Conservation (phyloP, 768 basidiomycete species). For the Tephrocybe sp. region DNA sequence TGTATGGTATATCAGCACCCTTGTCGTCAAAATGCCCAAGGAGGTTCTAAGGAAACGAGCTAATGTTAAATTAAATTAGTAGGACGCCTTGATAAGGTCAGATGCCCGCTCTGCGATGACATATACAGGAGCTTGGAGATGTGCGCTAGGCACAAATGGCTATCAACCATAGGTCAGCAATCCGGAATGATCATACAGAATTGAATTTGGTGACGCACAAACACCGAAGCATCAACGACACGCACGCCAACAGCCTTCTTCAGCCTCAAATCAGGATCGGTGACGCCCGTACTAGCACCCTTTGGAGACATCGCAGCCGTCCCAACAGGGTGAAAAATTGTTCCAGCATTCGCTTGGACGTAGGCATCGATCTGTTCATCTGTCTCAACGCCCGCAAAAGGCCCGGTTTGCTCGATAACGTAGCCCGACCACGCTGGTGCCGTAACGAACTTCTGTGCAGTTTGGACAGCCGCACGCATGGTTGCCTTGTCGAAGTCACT, state of each 20-base stretch:
- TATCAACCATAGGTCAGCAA: not conserved
- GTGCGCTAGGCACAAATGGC: slow-evolving; percentile 13
- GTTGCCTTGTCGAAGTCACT: slow-evolving; percentile 19
- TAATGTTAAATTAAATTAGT: not conserved
- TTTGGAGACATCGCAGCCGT: slow-evolving; percentile 25
- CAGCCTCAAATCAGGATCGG: slow-evolving; percentile 28
- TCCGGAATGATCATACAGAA: not conserved
- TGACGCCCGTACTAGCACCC: slow-evolving; percentile 23
- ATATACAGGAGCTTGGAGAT: slow-evolving; percentile 15
- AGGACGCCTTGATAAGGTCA: slow-evolving; percentile 13
- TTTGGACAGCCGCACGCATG: slow-evolving; percentile 20
- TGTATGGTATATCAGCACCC: no score
- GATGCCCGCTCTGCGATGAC: slow-evolving; percentile 14
- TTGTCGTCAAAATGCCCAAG: no score
- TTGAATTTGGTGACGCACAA: slow-evolving; percentile 7
- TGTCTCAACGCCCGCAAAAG: slow-evolving; percentile 12
- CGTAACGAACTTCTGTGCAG: slow-evolving; percentile 16
- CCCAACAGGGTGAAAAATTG: slow-evolving; percentile 24
- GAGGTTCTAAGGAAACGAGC: no score
- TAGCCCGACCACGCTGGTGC: slow-evolving; percentile 21
- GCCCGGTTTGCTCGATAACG: slow-evolving; percentile 10
- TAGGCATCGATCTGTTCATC: slow-evolving; percentile 23
- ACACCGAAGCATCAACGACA: slow-evolving; percentile 31
- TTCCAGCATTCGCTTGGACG: slow-evolving; percentile 14
- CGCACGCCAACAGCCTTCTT: slow-evolving; percentile 28